A percentile compares a stretch with the other conserved stretches of the same genome.
phyloP scores from a whole-genome alignment of 768 basidiomycete genomes.

The Cantharellus cinnabarinus region DNA sequence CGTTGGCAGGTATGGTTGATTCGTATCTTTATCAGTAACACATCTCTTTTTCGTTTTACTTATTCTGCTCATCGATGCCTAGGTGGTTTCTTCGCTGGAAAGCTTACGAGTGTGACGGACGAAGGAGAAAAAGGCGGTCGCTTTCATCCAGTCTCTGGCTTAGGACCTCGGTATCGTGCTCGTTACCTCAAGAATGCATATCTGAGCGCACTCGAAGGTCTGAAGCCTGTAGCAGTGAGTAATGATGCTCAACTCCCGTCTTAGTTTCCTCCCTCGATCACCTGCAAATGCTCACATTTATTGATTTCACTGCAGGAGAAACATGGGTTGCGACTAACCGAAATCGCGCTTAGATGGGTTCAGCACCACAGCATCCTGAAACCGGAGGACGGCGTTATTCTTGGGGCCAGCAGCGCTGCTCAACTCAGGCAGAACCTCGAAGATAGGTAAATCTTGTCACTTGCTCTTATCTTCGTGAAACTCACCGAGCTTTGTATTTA shows the following conservation, averaged over 20 bases:
- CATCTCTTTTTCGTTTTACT: too few species aligned
- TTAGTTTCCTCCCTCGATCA: neutral
- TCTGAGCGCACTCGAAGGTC: constrained; percentile 23
- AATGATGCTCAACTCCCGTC: neutral
- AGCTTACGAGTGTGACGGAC: constrained; percentile 21
- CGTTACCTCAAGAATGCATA: constrained; percentile 26
- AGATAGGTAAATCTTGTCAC: neutral
- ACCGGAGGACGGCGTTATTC: constrained; percentile 6
- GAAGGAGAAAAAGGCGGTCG: constrained; percentile 19
- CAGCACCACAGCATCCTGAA: constrained; percentile 33
- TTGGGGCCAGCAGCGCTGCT: constrained; percentile 5
- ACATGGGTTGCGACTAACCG: constrained; percentile 27
- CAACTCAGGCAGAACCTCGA: constrained; percentile 2
- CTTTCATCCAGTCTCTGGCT: constrained; percentile 19
- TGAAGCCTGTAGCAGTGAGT: constrained; percentile 24
- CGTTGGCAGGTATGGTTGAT: constrained; percentile 6
- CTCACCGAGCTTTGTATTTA: neutral
- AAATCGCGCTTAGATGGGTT: constrained; percentile 41
- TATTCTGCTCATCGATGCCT: too few species aligned
- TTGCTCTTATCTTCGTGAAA: too few species aligned
- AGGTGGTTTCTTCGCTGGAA: constrained; percentile 39
- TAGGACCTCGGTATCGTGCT: constrained; percentile 26
- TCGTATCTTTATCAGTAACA: neutral
- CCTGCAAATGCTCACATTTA: neutral
- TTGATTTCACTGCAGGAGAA: constrained; percentile 18